phyloP scores from a whole-genome alignment of 2,329 filamentous ascomycete species.

The Clonostachys byssicola region DNA sequence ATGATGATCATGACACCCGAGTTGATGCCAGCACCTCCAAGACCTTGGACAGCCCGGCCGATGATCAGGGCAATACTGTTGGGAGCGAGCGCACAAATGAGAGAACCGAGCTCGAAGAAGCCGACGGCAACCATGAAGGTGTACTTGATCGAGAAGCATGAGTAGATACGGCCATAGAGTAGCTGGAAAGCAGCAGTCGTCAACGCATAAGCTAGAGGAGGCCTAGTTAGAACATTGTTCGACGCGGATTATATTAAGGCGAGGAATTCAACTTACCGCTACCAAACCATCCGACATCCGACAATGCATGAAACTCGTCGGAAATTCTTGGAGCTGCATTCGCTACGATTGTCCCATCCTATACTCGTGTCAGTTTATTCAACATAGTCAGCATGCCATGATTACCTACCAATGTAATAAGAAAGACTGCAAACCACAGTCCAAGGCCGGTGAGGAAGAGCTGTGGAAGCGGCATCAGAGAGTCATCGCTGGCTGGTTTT shows the following conservation, averaged over 20 bases:
- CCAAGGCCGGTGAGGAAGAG: too few species aligned
- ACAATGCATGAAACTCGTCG: constrained; percentile 25
- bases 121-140: constrained; percentile 42
- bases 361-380: background rate
- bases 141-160: constrained; percentile 46
- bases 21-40: constrained; percentile 49
- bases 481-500: too few species aligned
- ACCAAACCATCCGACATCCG: constrained; percentile 62
- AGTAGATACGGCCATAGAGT: constrained; percentile 49
- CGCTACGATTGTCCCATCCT: constrained; percentile 47
- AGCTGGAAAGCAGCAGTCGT: constrained; percentile 28
- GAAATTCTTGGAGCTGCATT: constrained; percentile 27
- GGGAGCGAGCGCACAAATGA: constrained; percentile 49
- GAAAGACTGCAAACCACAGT: too few species aligned
- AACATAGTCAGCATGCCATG: too few species aligned
- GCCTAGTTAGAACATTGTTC: too few species aligned
- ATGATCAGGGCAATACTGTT: constrained; percentile 49
- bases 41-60: constrained; percentile 51
- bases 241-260: too few species aligned
- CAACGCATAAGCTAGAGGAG: constrained; percentile 32
- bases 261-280: constrained; percentile 16
- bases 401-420: too few species aligned
- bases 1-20: background rate
- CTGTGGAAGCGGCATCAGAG: too few species aligned
- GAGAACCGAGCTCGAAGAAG: constrained; percentile 50